These are phyloP conservation scores for Aureobasidium sp. DNA, from an alignment of 2,329 filamentous ascomycete genomes.

Conservation along the genomic window DNA sequence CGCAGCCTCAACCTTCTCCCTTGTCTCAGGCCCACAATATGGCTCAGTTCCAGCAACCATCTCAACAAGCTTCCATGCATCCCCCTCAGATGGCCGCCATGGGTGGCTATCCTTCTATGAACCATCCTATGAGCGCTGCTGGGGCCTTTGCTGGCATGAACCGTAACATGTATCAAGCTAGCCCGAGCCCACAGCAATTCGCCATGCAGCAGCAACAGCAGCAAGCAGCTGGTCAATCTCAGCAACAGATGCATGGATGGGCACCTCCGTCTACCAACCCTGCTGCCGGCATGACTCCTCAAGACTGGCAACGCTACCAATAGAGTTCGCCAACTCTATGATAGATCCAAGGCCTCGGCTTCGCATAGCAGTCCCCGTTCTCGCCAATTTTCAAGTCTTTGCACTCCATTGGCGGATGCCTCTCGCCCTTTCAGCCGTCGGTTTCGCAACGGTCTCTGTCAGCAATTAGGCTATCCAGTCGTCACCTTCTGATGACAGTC, in stretches of 20 bases:
- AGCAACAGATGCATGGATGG: slow-evolving; percentile 49
- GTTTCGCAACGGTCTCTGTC: no score
- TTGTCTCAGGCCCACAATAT: slow-evolving; percentile 41
- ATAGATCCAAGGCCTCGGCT: neutral
- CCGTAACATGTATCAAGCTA: slow-evolving; percentile 44
- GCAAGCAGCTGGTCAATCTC: slow-evolving; percentile 27
- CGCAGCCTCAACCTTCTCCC: slow-evolving; percentile 42
- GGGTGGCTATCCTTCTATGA: slow-evolving; percentile 40
- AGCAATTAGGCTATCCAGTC: no score
- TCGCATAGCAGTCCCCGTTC: no score
- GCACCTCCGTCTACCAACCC: slow-evolving; percentile 32
- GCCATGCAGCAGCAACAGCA: slow-evolving; percentile 30
- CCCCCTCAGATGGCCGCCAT: slow-evolving; percentile 39
- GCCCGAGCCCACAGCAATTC: slow-evolving; percentile 40
- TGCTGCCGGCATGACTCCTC: slow-evolving; percentile 30
- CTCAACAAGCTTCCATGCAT: slow-evolving; percentile 44
- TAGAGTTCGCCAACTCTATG: neutral
- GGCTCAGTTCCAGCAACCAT: slow-evolving; percentile 36
- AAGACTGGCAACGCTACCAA: slow-evolving; percentile 31
- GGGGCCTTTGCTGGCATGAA: slow-evolving; percentile 40
- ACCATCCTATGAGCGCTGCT: slow-evolving; percentile 38
- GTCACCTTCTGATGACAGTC: neutral
- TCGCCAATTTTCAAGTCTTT: no score
- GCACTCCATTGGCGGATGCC: no score
- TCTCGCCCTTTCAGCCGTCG: no score